Percentiles rank a stretch among this genome's conserved stretches.
Evolutionary conservation across 1,139 yeast genomes (phyloP).

Genomic region (Sugiyamaella pinicola): DNA sequence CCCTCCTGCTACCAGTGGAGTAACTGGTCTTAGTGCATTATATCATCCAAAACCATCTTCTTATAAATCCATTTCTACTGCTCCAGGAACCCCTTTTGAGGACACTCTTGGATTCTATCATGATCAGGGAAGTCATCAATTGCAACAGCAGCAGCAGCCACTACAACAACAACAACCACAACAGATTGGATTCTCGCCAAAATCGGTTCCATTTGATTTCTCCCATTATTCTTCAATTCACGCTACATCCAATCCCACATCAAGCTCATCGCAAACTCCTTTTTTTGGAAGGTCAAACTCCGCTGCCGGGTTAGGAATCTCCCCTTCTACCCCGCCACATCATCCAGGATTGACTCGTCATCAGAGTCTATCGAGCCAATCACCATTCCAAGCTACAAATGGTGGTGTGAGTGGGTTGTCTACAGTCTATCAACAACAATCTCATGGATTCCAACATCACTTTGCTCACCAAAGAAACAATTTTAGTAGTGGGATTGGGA

Average conservation of each 20-base stretch:
- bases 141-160: slow-evolving; percentile 19
- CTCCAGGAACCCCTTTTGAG: slow-evolving; percentile 20
- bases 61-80: slow-evolving; percentile 18
- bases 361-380: slow-evolving; percentile 20
- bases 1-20: slow-evolving; percentile 6
- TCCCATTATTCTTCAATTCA: slow-evolving; percentile 1
- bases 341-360: slow-evolving; percentile 19
- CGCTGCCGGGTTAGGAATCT: slow-evolving; percentile 25
- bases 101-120: slow-evolving; percentile 17
- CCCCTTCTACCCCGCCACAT: slow-evolving; percentile 29
- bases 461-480: slow-evolving; percentile 13
- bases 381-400: slow-evolving; percentile 15
- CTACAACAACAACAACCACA: slow-evolving; percentile 14
- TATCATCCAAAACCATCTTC: slow-evolving; percentile 22
- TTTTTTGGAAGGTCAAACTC: slow-evolving; percentile 26
- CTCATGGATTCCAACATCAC: slow-evolving; percentile 22
- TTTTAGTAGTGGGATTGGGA: slow-evolving; percentile 9
- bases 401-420: slow-evolving; percentile 17
- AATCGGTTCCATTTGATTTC: slow-evolving; percentile 17
- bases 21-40: slow-evolving; percentile 12
- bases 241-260: neutral
- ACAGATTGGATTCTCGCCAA: slow-evolving; percentile 18
- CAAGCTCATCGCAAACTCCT: slow-evolving; percentile 7
- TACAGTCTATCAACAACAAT: slow-evolving; percentile 13
- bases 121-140: slow-evolving; percentile 16